These are phyloP conservation scores for Groenewaldozyma salmanticensis DNA, from an alignment of 805 yeast species.

Conservation along the genomic window DNA sequence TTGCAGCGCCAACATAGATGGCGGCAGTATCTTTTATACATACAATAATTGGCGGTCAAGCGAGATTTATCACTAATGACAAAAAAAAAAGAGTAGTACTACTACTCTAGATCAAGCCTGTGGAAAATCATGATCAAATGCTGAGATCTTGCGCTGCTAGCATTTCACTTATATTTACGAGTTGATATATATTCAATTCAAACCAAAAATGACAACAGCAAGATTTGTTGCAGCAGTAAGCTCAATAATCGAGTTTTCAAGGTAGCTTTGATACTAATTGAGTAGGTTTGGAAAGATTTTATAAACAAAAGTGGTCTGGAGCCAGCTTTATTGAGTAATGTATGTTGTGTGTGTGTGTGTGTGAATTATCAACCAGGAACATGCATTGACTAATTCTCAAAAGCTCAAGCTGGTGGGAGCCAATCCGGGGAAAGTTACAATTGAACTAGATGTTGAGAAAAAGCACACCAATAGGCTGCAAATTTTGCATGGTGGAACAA, in stretches of 20 bases:
- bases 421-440: conserved; percentile 25
- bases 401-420: conserved; percentile 25
- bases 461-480: conserved; percentile 32
- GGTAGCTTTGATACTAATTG: not conserved
- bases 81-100: no score
- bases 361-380: not conserved
- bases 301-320: conserved; percentile 23
- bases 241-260: not conserved
- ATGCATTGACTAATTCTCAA: no score
- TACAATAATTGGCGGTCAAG: no score
- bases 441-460: conserved; percentile 25
- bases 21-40: no score
- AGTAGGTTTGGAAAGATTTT: conserved; percentile 24
- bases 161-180: no score
- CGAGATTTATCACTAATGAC: no score
- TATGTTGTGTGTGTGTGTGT: conserved; percentile 5
- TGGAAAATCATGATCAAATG: no score
- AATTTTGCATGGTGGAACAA: conserved; percentile 34
- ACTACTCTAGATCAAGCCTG: no score
- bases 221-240: conserved; percentile 3
- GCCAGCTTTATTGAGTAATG: conserved; percentile 22
- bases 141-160: no score
- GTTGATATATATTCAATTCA: no score
- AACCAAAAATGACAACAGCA: conserved; percentile 4
- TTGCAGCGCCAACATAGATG: no score